These are phyloP conservation scores for Bipolaris cookei DNA, from an alignment of 2,329 filamentous ascomycete genomes.

Conservation along the genomic window DNA sequence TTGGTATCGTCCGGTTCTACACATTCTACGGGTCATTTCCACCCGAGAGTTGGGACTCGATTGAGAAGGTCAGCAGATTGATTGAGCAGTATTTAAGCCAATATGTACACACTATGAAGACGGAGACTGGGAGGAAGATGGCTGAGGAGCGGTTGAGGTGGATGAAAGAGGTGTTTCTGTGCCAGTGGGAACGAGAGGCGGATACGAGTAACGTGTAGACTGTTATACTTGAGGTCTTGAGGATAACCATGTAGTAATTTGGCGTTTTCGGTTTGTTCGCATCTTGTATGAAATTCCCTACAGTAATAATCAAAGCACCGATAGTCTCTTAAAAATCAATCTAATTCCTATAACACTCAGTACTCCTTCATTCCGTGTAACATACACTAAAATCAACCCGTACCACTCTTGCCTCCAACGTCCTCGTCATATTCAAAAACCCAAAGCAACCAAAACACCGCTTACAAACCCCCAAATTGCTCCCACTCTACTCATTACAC, in stretches of 20 bases:
- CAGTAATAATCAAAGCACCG: too few relatives aligned
- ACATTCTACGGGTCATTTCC: background rate
- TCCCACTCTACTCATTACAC: background rate
- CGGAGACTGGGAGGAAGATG: background rate
- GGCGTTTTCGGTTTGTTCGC: background rate
- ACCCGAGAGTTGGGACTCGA: too few relatives aligned
- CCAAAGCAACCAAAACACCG: too few relatives aligned
- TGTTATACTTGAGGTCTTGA: background rate
- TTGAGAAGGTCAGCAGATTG: background rate
- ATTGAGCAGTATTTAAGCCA: background rate
- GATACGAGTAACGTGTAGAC: background rate
- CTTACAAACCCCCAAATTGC: too few relatives aligned
- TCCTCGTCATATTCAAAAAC: too few relatives aligned
- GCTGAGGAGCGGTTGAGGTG: background rate
- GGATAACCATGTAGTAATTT: background rate
- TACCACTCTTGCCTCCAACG: too few relatives aligned
- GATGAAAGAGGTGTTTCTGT: background rate
- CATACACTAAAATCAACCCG: too few relatives aligned
- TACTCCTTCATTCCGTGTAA: too few relatives aligned
- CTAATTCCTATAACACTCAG: too few relatives aligned
- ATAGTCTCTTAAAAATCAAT: too few relatives aligned
- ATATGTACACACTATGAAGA: background rate
- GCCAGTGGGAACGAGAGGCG: background rate
- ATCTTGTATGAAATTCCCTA: background rate
- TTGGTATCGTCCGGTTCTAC: background rate